Evolutionary conservation across 2,329 filamentous ascomycete genomes (phyloP), one percentile per base, ranked within the genome.

Genomic region (Colletotrichum caudatum): DNA sequence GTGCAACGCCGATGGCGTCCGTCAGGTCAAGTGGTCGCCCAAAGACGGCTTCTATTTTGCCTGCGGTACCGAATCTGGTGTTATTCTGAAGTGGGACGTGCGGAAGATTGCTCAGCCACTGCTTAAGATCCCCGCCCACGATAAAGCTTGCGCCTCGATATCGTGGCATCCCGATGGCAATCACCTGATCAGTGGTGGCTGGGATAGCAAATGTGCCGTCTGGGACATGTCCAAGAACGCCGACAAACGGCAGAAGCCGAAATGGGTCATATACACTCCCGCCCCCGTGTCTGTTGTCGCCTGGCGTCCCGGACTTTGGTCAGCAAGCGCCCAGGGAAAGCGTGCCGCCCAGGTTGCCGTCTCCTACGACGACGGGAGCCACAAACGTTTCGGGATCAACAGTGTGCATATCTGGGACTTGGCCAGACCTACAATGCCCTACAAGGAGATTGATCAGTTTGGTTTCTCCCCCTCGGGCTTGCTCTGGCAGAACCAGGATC

Each of bases 161-260:
- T 86, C 88, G 3, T 93, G 91, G 91, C 91, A 93, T 74, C 88
- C 89, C 0, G 90, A 92, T 76, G 91, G 90, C 18, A 84, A 87
- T n/a, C 89, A 92, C 75, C 80, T 92, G 14, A 84, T 90, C 60
- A 92, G 89, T 73, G 89, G 87, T 5, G 90, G 90, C 8, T 82
- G 86, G 74, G 91, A 93, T 76, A 86, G 85, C 71, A 87, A 86
- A 64, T 87, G 90, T 50, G 85, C 90, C 75, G 87, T 92, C 7
- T 93, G 91, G 91, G 89, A 92, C 75, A 80, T 92, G 69, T 87
- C 88, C 6, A 84, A 82, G 63, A 84, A 83, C 8, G 88, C 87
- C 20, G 89, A 92, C 74, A 89, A 90, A 78, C 84, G 89, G 18
- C 90, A 91, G 77, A 91, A 90, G 78, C 84, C 90, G 0, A 89